Conservation (phyloP, 140 eudicot species). For the Oenanthe javanica region DNA sequence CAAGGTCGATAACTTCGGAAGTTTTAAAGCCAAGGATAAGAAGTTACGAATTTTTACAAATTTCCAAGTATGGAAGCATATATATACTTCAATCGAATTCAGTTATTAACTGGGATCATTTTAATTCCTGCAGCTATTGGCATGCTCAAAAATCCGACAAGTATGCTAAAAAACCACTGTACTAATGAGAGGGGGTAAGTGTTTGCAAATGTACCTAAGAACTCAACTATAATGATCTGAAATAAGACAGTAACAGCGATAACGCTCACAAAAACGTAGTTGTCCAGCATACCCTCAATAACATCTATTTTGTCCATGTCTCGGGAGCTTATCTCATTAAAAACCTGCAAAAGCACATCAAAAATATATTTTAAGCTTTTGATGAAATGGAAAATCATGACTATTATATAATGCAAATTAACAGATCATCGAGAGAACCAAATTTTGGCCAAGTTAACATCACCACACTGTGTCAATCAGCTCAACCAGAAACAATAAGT, state of each 20-base stretch:
- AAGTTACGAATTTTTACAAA: background rate
- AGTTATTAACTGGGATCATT: slow-evolving; percentile 38
- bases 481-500: background rate
- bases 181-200: slow-evolving; percentile 52
- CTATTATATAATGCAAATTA: background rate
- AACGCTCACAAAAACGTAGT: slow-evolving; percentile 59
- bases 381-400: background rate
- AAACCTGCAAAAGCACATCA: slow-evolving; percentile 43
- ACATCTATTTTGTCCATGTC: slow-evolving; percentile 33
- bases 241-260: slow-evolving; percentile 48
- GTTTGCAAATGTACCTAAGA: slow-evolving; percentile 71
- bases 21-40: background rate
- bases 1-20: background rate
- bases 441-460: background rate
- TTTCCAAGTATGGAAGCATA: slow-evolving; percentile 4
- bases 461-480: background rate
- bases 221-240: slow-evolving; percentile 75
- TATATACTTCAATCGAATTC: slow-evolving; percentile 16
- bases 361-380: too few relatives aligned
- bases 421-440: background rate
- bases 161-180: slow-evolving; percentile 62
- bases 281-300: slow-evolving; percentile 64
- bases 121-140: slow-evolving; percentile 69
- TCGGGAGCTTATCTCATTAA: slow-evolving; percentile 75
- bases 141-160: slow-evolving; percentile 79